A percentile compares a stretch with the other conserved stretches of the same genome.
These are phyloP conservation scores for Diaporthe vexans DNA, from an alignment of 2,329 filamentous ascomycete genomes.

Conservation along the genomic window DNA sequence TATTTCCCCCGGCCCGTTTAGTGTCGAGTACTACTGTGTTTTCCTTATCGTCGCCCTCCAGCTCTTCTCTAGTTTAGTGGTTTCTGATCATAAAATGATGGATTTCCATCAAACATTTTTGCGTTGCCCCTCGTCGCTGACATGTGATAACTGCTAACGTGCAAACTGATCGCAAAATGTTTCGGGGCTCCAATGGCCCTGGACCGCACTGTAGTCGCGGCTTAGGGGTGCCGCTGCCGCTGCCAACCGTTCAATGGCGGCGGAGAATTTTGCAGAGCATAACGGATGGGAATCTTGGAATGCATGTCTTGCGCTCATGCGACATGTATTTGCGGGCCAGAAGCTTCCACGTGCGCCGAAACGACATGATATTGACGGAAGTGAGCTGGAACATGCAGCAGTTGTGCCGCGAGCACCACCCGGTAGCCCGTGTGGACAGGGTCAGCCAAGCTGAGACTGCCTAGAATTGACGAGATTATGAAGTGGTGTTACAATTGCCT, in stretches of 20 bases:
- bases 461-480: neutral
- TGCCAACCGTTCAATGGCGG: neutral
- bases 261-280: neutral
- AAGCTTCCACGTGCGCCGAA: neutral
- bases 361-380: no score
- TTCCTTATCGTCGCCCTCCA: slow-evolving; percentile 42
- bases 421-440: neutral
- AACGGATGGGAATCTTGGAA: neutral
- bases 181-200: neutral
- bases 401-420: neutral
- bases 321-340: neutral
- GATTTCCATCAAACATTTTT: slow-evolving; percentile 36
- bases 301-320: neutral
- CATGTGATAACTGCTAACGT: neutral
- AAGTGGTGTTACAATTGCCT: slow-evolving; percentile 38
- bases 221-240: neutral
- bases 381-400: neutral
- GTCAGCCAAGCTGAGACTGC: neutral
- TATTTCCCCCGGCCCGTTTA: slow-evolving; percentile 40
- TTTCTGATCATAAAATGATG: slow-evolving; percentile 43
- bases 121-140: neutral
- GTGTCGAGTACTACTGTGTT: slow-evolving; percentile 42
- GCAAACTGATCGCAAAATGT: neutral
- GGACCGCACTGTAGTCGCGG: neutral
- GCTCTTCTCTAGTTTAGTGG: slow-evolving; percentile 43